Evolutionary conservation across 257 asterid genomes (phyloP).

Genomic region (Solanum virginianum): DNA sequence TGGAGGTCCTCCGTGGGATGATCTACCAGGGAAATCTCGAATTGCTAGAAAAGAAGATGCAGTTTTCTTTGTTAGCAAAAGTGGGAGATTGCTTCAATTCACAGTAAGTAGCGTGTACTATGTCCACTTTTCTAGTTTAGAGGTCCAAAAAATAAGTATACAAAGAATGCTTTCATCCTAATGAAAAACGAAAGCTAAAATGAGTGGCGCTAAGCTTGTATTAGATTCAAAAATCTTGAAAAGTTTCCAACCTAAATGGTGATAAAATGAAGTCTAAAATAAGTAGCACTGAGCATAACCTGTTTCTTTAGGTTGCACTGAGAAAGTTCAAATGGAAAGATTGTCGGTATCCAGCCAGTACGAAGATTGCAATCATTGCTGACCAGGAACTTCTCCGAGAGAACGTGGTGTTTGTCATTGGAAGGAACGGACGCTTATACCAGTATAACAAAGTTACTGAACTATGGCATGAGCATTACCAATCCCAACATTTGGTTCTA

Average conservation of each 20-base stretch:
- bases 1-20: slow-evolving; percentile 87
- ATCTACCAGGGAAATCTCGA: slow-evolving; percentile 25
- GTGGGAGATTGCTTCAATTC: slow-evolving; percentile 57
- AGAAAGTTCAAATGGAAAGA: slow-evolving; percentile 90
- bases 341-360: slow-evolving; percentile 50
- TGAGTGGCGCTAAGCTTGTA: background rate
- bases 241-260: background rate
- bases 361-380: slow-evolving; percentile 48
- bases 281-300: no score
- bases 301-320: slow-evolving; percentile 46
- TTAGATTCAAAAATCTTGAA: background rate
- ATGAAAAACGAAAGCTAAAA: background rate
- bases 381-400: slow-evolving; percentile 76
- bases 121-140: background rate
- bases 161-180: background rate
- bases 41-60: slow-evolving; percentile 54
- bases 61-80: slow-evolving; percentile 56
- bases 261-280: background rate
- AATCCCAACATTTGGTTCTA: slow-evolving; percentile 65
- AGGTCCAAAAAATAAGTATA: background rate
- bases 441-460: slow-evolving; percentile 75
- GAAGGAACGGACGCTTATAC: slow-evolving; percentile 51
- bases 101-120: slow-evolving; percentile 31
- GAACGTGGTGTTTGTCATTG: slow-evolving; percentile 55
- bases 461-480: slow-evolving; percentile 78